Base-by-base conservation (phyloP, 495 filamentous ascomycete species). In the Podospora australis region DNA sequence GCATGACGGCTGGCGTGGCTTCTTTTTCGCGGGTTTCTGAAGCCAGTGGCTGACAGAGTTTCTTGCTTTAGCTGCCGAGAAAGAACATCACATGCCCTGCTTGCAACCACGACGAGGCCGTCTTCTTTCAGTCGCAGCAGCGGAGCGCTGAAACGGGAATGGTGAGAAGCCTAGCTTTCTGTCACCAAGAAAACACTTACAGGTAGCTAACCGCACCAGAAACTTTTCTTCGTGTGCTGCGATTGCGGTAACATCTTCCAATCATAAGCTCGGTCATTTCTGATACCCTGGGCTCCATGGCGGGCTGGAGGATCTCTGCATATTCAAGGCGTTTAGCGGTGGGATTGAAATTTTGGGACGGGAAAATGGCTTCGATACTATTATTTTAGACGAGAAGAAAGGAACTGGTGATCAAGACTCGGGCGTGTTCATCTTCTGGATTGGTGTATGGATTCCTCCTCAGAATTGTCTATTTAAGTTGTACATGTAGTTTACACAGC, bases 51-150 rank as follows among this genome's bases (percentile, higher is more conserved):
- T 66, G 61, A 68, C 63, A 66, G 83, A 74, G 48, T 67, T 56
- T 57, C 52, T 57, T 55, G 39, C 50, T 70, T 48, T 79, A 95
- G 88, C 83, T 97, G 61, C 91, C 91, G 24, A 80, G 91, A 47
- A 82, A 87, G 49, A 83, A 86, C 57, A 86, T 84, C 65, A 71
- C 73, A 42, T 98, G 92, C 67, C 87, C 90, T 11, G 76, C 76
- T 48, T 98, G 92, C 73, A 73, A 79, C 35, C 84, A 94, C 62
- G 79, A 77, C 43, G 87, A 96, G 67, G 86, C 88, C 1, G 94
- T 98, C 36, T 98, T 94, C 69, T 98, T 97, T 75, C 92, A 98
- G 71, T 95, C 89, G 32, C 92, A 97, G 64, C 90, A 96, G 72
- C 83, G 94, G 60, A 94, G 84, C 42, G 86, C 89, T 11, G 90